Evolutionary conservation across 495 filamentous ascomycete species (phyloP).

Genomic region (Pyrenula aspistea): DNA sequence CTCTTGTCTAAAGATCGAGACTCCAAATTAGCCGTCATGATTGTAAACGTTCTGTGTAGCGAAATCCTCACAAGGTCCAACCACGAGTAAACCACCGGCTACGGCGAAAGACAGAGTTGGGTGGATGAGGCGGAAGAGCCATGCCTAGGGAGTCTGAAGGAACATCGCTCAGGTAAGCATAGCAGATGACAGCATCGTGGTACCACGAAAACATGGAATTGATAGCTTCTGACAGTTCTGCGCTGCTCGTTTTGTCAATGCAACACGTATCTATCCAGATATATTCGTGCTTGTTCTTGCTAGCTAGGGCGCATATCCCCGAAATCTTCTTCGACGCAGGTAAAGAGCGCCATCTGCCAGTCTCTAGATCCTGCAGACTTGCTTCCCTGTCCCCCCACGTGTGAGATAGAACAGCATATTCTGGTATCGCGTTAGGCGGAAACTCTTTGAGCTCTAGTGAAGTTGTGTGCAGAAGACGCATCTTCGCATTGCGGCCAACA

Average conservation of each 20-base stretch:
- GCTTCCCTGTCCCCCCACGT: slow-evolving; percentile 21
- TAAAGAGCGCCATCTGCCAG: not conserved
- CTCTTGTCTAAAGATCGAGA: too few relatives aligned
- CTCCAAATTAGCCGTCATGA: too few relatives aligned
- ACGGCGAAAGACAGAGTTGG: not conserved
- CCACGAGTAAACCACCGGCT: slow-evolving; percentile 2
- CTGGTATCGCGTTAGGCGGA: slow-evolving; percentile 6
- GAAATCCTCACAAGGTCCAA: slow-evolving; percentile 2
- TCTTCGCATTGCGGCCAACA: slow-evolving; percentile 1
- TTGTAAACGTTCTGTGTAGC: too few relatives aligned
- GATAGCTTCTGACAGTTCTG: slow-evolving; percentile 18
- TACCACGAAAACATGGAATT: slow-evolving; percentile 30
- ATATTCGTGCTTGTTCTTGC: not conserved
- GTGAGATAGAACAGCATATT: slow-evolving; percentile 27
- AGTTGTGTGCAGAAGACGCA: slow-evolving; percentile 18
- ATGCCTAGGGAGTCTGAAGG: not conserved
- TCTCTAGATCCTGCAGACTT: slow-evolving; percentile 12
- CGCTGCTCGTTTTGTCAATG: slow-evolving; percentile 15
- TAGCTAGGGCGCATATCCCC: not conserved
- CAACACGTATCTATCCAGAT: slow-evolving; percentile 16
- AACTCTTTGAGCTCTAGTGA: slow-evolving; percentile 15
- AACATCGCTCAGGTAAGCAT: slow-evolving; percentile 13
- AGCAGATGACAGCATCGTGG: slow-evolving; percentile 13
- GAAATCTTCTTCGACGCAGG: not conserved
- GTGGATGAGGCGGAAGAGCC: not conserved